phyloP scores from a whole-genome alignment of 208 protist species.

The Trypanosoma caninum region DNA sequence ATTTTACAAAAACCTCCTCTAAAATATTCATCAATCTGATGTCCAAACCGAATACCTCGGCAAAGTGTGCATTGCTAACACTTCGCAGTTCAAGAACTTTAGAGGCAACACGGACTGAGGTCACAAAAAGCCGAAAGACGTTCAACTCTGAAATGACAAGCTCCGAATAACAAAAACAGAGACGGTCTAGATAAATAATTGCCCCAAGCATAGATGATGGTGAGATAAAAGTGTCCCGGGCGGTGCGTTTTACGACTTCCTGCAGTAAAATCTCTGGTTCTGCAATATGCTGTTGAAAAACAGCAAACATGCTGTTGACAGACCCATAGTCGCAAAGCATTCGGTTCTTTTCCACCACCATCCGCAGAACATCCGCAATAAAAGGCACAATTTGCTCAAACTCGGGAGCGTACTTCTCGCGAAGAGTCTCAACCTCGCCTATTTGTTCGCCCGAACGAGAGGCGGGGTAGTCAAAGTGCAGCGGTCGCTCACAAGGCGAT shows the following conservation, averaged over 20 bases:
- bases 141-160: conserved; percentile 61
- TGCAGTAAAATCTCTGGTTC: conserved; percentile 25
- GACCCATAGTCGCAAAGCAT: conserved; percentile 20
- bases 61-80: conserved; percentile 88
- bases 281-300: conserved; percentile 10
- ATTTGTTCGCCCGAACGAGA: conserved; percentile 4
- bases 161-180: conserved; percentile 50
- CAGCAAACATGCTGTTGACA: background rate
- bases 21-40: conserved; percentile 66
- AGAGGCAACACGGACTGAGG: conserved; percentile 67
- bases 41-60: conserved; percentile 57
- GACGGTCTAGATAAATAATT: conserved; percentile 80
- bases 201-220: conserved; percentile 66
- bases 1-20: conserved; percentile 68
- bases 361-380: conserved; percentile 61
- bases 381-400: conserved; percentile 74
- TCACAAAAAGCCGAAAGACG: conserved; percentile 71
- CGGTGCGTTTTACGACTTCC: conserved; percentile 34
- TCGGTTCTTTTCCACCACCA: conserved; percentile 46
- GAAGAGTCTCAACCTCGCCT: conserved; percentile 75
- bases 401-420: conserved; percentile 79
- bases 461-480: conserved; percentile 21
- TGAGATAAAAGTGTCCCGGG: conserved; percentile 82
- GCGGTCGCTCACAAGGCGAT: conserved; percentile 67
- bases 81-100: conserved; percentile 86